Evolutionary conservation across 1,284 basidiomycete genomes (phyloP).

Genomic region (Wallemia ichthyophaga): DNA sequence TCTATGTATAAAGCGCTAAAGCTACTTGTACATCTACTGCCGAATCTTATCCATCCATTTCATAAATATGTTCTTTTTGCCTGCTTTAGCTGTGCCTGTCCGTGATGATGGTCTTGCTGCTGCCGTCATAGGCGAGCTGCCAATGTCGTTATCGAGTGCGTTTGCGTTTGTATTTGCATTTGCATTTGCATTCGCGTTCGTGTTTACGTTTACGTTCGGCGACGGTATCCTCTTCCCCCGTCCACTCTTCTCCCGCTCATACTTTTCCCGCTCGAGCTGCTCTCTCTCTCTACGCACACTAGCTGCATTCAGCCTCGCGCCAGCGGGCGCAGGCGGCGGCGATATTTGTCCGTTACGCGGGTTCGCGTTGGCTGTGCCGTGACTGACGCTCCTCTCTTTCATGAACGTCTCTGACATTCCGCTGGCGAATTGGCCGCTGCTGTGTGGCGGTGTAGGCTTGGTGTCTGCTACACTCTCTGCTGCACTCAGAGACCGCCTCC

Average conservation of each 20-base stretch:
- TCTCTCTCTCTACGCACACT: not conserved
- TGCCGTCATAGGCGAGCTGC: not conserved
- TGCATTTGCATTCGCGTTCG: no score
- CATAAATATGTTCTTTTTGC: not conserved
- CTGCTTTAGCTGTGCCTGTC: not conserved
- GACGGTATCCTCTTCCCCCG: no score
- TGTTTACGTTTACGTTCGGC: no score
- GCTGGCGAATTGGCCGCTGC: not conserved
- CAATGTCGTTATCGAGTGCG: not conserved
- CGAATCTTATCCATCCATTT: not conserved
- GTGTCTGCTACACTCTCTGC: not conserved
- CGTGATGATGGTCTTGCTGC: not conserved
- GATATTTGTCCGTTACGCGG: not conserved
- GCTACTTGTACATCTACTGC: not conserved
- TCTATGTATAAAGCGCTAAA: not conserved
- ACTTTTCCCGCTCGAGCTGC: not conserved
- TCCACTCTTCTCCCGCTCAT: no score
- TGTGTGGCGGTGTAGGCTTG: not conserved
- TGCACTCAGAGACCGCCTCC: not conserved
- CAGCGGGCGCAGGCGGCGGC: not conserved
- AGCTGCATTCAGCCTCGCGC: not conserved
- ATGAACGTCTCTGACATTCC: not conserved
- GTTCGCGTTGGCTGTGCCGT: not conserved
- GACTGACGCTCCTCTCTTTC: not conserved
- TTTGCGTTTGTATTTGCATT: no score